These are phyloP conservation scores for Pseudopithomyces chartarum DNA, from an alignment of 2,329 filamentous ascomycete species.

Conservation along the genomic window DNA sequence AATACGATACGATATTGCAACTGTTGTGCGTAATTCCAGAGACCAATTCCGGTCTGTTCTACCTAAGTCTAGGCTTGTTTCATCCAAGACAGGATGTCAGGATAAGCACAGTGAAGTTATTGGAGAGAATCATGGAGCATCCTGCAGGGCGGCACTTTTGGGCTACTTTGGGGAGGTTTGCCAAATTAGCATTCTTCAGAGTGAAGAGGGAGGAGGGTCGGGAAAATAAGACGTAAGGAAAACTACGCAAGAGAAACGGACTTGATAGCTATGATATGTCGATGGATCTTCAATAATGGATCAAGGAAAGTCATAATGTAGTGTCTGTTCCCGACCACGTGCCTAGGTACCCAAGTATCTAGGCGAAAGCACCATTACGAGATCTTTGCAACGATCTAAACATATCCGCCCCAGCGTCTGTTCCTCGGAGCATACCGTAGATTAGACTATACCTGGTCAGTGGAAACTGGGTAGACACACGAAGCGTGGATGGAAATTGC, in stretches of 20 bases:
- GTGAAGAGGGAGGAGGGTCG: conserved; percentile 66
- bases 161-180: conserved; percentile 82
- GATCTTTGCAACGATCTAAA: too few relatives aligned
- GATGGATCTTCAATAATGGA: background rate
- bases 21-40: conserved; percentile 82
- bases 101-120: conserved; percentile 73
- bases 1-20: conserved; percentile 54
- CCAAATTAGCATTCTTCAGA: conserved; percentile 82
- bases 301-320: too few relatives aligned
- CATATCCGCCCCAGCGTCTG: too few relatives aligned
- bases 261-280: background rate
- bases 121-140: conserved; percentile 83
- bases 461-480: background rate
- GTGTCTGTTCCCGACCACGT: too few relatives aligned
- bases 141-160: conserved; percentile 94
- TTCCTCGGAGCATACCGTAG: too few relatives aligned
- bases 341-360: too few relatives aligned
- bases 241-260: background rate
- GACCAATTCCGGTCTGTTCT: conserved; percentile 86
- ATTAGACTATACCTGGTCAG: too few relatives aligned
- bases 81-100: conserved; percentile 85
- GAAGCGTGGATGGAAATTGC: background rate
- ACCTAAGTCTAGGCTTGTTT: conserved; percentile 87
- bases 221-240: background rate
- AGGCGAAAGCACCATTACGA: too few relatives aligned